Percentiles rank a stretch among this genome's conserved stretches.
Conservation (phyloP, 208 protist genomes). For the Wallacemonas sp. region DNA sequence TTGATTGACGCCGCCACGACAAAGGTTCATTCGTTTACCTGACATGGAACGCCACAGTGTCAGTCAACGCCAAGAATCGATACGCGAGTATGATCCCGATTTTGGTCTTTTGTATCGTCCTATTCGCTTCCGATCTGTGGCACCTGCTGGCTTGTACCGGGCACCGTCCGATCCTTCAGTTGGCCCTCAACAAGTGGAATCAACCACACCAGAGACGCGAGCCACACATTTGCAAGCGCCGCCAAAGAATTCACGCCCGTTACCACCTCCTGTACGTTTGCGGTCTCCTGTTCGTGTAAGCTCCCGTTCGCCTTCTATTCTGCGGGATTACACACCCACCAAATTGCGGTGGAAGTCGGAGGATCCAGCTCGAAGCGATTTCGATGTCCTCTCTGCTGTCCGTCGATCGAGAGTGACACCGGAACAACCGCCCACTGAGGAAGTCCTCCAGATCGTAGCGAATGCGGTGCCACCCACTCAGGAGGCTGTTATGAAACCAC, state of each 20-base stretch:
- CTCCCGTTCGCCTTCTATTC: not conserved
- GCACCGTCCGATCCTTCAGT: no score
- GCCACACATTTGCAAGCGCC: no score
- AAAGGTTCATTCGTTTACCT: no score
- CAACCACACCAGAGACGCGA: no score
- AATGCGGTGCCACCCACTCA: not conserved
- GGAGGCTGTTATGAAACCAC: not conserved
- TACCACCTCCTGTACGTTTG: no score
- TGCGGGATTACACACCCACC: not conserved
- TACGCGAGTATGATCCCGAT: no score
- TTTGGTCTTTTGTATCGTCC: conserved; percentile 1
- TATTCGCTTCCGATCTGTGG: not conserved
- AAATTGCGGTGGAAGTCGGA: conserved; percentile 3
- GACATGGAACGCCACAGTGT: no score
- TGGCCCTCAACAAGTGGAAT: no score
- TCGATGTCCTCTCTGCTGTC: conserved; percentile 2
- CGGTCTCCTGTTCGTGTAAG: not conserved
- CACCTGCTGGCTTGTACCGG: not conserved
- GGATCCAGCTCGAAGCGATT: not conserved
- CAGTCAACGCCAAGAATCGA: not conserved
- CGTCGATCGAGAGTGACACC: not conserved
- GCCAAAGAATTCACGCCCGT: no score
- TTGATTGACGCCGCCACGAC: no score
- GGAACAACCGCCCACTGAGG: no score
- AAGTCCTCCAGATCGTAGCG: not conserved